Conservation (phyloP, 164 flowering plant species). For the Dillenia suffruticosa region DNA sequence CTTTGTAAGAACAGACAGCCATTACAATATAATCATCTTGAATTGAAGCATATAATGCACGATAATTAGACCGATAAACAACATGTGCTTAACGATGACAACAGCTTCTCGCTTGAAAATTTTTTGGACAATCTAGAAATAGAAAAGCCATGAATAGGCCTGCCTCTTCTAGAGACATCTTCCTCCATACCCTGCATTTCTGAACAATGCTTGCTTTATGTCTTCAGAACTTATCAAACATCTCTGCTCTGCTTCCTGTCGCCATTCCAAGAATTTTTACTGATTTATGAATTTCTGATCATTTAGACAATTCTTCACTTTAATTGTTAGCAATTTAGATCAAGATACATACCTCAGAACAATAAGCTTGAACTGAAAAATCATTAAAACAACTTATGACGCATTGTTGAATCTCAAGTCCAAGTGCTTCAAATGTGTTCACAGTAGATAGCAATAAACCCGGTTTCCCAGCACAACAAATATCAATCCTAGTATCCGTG, state of each 20-base stretch:
- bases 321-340: not conserved
- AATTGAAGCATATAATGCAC: too few relatives aligned
- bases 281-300: not conserved
- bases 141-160: too few relatives aligned
- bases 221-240: conserved; percentile 46
- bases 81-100: too few relatives aligned
- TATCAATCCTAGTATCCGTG: conserved; percentile 56
- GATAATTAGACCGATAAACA: too few relatives aligned
- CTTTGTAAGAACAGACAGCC: too few relatives aligned
- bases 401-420: conserved; percentile 90
- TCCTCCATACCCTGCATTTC: conserved; percentile 92
- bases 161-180: conserved; percentile 42
- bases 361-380: conserved; percentile 80
- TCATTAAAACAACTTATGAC: conserved; percentile 92
- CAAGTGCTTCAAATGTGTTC: conserved; percentile 64
- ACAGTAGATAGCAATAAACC: conserved; percentile 73
- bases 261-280: not conserved
- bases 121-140: too few relatives aligned
- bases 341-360: conserved; percentile 61
- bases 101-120: too few relatives aligned
- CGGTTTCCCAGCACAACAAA: conserved; percentile 70
- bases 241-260: conserved; percentile 57
- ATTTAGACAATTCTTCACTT: too few relatives aligned
- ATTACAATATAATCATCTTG: too few relatives aligned
- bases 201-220: conserved; percentile 70